Conservation (phyloP, 768 basidiomycete genomes). For the Pleurotus platypus region DNA sequence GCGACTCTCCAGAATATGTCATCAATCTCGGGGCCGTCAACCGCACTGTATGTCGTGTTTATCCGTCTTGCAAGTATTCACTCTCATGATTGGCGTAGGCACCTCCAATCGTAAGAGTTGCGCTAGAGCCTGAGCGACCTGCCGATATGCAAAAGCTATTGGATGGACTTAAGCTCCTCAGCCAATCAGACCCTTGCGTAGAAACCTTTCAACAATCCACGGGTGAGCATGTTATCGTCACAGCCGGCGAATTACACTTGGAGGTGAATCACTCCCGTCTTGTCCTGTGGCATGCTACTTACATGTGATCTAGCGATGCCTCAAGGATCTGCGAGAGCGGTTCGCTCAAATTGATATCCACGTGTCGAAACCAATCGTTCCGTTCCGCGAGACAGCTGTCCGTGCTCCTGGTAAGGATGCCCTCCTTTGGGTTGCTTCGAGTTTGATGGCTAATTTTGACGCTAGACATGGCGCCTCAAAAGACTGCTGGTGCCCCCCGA, state of each 20-base stretch:
- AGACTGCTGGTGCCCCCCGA: slow-evolving; percentile 62
- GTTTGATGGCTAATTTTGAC: neutral
- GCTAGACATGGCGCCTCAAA: slow-evolving; percentile 85
- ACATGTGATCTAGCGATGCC: slow-evolving; percentile 63
- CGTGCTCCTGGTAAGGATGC: slow-evolving; percentile 60
- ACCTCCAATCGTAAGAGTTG: slow-evolving; percentile 92
- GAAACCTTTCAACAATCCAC: slow-evolving; percentile 97
- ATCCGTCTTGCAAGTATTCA: slow-evolving; percentile 1
- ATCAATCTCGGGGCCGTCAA: slow-evolving; percentile 78
- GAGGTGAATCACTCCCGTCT: slow-evolving; percentile 53
- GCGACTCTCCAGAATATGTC: slow-evolving; percentile 46
- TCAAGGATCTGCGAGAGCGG: slow-evolving; percentile 93
- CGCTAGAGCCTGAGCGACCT: slow-evolving; percentile 79
- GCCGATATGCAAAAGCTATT: slow-evolving; percentile 90
- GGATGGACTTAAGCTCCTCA: slow-evolving; percentile 81
- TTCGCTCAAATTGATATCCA: slow-evolving; percentile 94
- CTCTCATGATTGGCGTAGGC: slow-evolving; percentile 37
- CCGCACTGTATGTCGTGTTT: slow-evolving; percentile 47
- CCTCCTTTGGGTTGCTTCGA: neutral
- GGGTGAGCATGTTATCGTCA: slow-evolving; percentile 94
- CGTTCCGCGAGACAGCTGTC: slow-evolving; percentile 93
- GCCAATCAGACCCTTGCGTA: slow-evolving; percentile 95
- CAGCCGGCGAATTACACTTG: slow-evolving; percentile 92
- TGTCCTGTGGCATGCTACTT: neutral
- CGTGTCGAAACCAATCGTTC: slow-evolving; percentile 93